Base-by-base conservation (phyloP, 2,329 filamentous ascomycete genomes). In the Sporothrix pseudoabietina region DNA sequence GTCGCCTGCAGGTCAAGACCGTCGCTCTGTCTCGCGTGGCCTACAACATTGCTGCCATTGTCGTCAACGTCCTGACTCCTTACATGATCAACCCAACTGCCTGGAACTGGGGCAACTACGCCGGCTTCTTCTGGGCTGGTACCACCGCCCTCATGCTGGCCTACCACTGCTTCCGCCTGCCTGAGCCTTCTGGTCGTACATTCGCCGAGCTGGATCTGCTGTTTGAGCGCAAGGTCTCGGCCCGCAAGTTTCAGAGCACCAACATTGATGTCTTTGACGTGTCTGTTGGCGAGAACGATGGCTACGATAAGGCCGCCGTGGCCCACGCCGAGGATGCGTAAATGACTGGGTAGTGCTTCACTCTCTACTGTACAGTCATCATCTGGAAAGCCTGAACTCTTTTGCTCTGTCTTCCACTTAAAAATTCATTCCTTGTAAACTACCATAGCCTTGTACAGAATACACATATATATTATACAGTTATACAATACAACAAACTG, bases 191-290 rank as follows among this genome's bases (percentile, higher is more conserved):
- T 73, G 86, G 83, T 3, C 83, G 85, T 57, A 86, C 85, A 0
- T 85, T 86, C 71, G 85, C 84, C 59, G 87, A 89, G 79, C 81
- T 89, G 2, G 87, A 89, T 69, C 78, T 85, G 6, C 78, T 90
- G 74, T 89, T 89, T 75, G 84, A 87, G 76, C 79, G 80, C 32
- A 76, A 78, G 10, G 77, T 85, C 14, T 78, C 81, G 30, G 84
- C 85, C 1, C 79, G 84, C 73, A 79, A 78, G 72, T 76, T 74
- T 26, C 70, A 71, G 54, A 65, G 39, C 26, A 55, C 66, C n/a
- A 54, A 69, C n/a, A 35, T 72, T 30, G 52, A 69, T 19, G 71
- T 63, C 22, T 72, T 72, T 52, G 71, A 72, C n/a, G 71, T 69
- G 32, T 39, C 71, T 16, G 71, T 72, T 14, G 63, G 71, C 10